phyloP scores from a whole-genome alignment of 2,329 filamentous ascomycete genomes.

The Cytospora piceae region DNA sequence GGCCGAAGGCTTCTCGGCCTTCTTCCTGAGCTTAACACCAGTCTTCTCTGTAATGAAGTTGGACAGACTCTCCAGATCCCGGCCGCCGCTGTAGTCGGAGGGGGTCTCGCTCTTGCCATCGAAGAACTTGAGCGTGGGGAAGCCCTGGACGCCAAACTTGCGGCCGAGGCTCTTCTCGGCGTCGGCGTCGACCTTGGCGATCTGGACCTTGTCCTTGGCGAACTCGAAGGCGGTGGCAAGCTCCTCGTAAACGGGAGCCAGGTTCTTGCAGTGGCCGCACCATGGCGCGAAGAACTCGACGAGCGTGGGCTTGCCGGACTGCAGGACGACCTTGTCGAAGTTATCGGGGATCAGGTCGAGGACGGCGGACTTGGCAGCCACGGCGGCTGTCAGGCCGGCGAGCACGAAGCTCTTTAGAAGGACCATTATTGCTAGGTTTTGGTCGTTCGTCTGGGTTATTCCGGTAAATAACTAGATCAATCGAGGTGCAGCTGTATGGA shows the following conservation, averaged over 20 bases:
- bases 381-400: slow-evolving; percentile 57
- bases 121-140: slow-evolving; percentile 97
- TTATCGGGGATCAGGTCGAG: slow-evolving; percentile 87
- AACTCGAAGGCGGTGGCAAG: slow-evolving; percentile 75
- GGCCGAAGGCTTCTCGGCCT: slow-evolving; percentile 71
- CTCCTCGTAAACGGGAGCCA: slow-evolving; percentile 94
- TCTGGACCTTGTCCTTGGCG: slow-evolving; percentile 73
- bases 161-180: slow-evolving; percentile 82
- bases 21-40: slow-evolving; percentile 77
- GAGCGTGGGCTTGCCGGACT: slow-evolving; percentile 91
- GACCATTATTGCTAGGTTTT: slow-evolving; percentile 50
- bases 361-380: slow-evolving; percentile 77
- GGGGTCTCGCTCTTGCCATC: slow-evolving; percentile 91
- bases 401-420: slow-evolving; percentile 64
- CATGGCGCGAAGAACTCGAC: slow-evolving; percentile 98
- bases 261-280: slow-evolving; percentile 99
- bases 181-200: slow-evolving; percentile 97
- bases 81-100: slow-evolving; percentile 80
- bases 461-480: slow-evolving; percentile 10
- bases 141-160: slow-evolving; percentile 87
- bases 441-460: slow-evolving; percentile 1
- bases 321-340: slow-evolving; percentile 87
- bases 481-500: slow-evolving; percentile 6
- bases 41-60: slow-evolving; percentile 87
- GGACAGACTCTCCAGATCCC: slow-evolving; percentile 83